Conservation (phyloP, 176 grass and related monocot genomes). For the Themeda triandra region DNA sequence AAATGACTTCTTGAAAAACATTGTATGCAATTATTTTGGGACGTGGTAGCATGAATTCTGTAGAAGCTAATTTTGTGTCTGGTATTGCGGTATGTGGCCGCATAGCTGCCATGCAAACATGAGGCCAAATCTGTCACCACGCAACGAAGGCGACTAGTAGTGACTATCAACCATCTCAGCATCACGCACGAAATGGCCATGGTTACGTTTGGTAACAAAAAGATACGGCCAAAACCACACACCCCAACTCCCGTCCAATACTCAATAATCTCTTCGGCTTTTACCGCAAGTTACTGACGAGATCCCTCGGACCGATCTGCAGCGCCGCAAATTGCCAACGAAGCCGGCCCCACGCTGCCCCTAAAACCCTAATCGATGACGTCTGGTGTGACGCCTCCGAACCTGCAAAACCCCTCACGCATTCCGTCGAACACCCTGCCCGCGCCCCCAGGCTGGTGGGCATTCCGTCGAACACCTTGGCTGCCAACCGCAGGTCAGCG, state of each 20-base stretch:
- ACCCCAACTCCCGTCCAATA: background rate
- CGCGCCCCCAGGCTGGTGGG: background rate
- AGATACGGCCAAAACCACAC: background rate
- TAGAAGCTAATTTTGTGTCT: background rate
- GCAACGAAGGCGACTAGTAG: background rate
- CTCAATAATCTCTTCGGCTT: background rate
- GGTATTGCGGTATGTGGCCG: background rate
- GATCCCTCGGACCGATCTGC: background rate
- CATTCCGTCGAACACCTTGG: background rate
- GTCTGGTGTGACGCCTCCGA: background rate
- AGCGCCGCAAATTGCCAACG: background rate
- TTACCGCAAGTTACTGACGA: background rate
- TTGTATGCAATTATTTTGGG: too few relatives aligned
- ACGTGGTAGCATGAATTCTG: too few relatives aligned
- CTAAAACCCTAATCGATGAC: conserved; percentile 22
- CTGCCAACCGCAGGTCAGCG: too few relatives aligned
- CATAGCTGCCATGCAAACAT: background rate
- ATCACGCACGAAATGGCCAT: background rate
- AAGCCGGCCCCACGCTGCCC: background rate
- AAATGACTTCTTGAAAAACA: too few relatives aligned
- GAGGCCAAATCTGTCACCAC: background rate
- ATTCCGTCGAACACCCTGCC: background rate
- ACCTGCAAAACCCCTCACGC: background rate
- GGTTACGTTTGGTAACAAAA: background rate
- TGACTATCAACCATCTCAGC: background rate